Base-by-base conservation (phyloP, 345 rosid species). In the Draba incana region DNA sequence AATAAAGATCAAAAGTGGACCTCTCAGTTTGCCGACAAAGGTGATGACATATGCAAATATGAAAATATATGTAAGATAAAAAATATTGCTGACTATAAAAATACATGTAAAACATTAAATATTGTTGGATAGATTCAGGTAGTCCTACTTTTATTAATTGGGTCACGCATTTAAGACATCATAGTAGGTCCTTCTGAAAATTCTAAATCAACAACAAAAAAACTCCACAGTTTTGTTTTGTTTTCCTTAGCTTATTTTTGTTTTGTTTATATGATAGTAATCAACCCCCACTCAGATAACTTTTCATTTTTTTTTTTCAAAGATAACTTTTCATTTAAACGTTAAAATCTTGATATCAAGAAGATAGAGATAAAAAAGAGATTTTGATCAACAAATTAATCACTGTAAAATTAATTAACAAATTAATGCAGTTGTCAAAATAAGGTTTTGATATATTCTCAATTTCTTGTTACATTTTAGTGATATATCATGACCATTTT, bases 71-170 rank as follows among this genome's bases (percentile, higher is more conserved):
- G 76, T 47, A 5, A 31, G 12, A 56, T 43, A 45, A 62, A 28
- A 28, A 72, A 47, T 56, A 57, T 64, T 64, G 44, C 64, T 72
- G 65, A 70, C 56, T 64, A 72, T 12, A 58, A 64, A 48, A 72
- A 13, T 51, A 64, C 59, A 48, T 72, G 76, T 48, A 35, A 33
- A 16, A 57, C 35, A 45, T 71, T 41, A 30, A 72, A 57, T 57
- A 57, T 64, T 64, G 45, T 72, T 72, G 66, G 76, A 64, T 64
- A 72, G 71, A 64, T 64, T 72, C 76, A 64, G 76, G 76, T 64
- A 64, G 71, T 58, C 60, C 59, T 64, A 46, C 76, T 72, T 71
- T 72, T 30, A 47, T 57, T 72, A 41, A 72, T 64, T 49, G 20
- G 27, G 59, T 72, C 70, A 46, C 38, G 45, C 76, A 72, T 72